Evolutionary conservation across 495 filamentous ascomycete species (phyloP), one percentile per base, ranked within the genome.

Genomic region (Trypethelium eluteriae): DNA sequence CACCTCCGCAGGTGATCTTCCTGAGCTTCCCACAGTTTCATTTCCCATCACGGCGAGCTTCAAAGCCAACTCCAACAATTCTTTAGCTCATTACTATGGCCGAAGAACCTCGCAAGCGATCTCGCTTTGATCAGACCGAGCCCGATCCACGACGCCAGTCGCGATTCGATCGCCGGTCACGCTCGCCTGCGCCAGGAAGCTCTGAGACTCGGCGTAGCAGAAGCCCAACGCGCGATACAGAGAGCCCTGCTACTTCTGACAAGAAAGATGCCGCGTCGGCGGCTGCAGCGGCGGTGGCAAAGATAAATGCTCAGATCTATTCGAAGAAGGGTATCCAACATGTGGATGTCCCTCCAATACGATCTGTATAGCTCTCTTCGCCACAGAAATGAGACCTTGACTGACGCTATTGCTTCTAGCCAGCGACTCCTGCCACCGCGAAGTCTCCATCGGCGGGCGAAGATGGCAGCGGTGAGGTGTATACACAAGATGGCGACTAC

Each of bases 401-500:
- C 53, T 59, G 18, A 59, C 53, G 14, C 36, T 3, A 9, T 9
- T 3, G 10, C 14, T 36, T 7, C 53, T 59, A 59, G 53, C 32
- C 53, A 35, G 44, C 78, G 39, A 85, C 81, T 69, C 81, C 85
- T 12, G 76, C 74, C 16, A 74, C 76, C 10, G 74, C 80, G 49
- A 77, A 79, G 32, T 80, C 81, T 0, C 79, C 84, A 16, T 70
- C 80, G 50, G 72, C 63, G 14, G 78, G 80, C 64, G 81, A 81
- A 61, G 83, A 87, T 59, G 83, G 92, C 75, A 91, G 91, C 70
- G 85, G 88, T 69, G 92, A 96, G 69, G 86, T 94, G 78, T 97
- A 97, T 75, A 89, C 94, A 71, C 88, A 91, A 34, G 94, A 96
- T 74, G 94, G 94, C 67, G 94, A 98, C 74, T 97, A 90, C 73